Conservation (phyloP, 2,329 filamentous ascomycete genomes). For the Cladosporium sp. region DNA sequence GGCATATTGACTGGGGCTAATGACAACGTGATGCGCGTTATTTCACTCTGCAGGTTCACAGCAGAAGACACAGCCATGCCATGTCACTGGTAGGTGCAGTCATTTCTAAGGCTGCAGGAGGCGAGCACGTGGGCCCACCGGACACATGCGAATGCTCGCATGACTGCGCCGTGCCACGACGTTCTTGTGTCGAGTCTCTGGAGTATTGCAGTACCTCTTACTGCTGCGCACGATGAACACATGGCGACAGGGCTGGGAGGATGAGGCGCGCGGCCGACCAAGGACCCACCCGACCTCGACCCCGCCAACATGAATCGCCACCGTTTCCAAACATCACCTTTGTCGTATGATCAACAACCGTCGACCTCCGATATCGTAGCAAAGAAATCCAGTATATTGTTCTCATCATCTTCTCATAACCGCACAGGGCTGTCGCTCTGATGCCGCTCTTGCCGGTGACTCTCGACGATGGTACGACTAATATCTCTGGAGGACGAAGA, state of each 20-base stretch:
- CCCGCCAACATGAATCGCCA: conserved; percentile 3
- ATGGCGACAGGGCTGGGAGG: background rate
- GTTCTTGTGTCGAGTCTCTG: background rate
- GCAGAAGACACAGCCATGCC: background rate
- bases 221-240: background rate
- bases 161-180: background rate
- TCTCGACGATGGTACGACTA: conserved; percentile 17
- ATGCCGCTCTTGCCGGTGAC: conserved; percentile 16
- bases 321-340: background rate
- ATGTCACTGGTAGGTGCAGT: background rate
- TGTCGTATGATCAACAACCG: conserved; percentile 16
- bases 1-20: background rate
- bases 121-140: background rate
- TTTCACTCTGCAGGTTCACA: background rate
- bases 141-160: background rate
- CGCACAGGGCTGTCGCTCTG: conserved; percentile 12
- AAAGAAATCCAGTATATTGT: background rate
- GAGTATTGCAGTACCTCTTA: background rate
- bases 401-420: background rate
- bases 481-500: conserved; percentile 19
- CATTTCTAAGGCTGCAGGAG: background rate
- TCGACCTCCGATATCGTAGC: conserved; percentile 18
- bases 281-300: background rate
- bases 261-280: background rate
- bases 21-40: background rate